These are phyloP conservation scores for Venturia carpophila DNA, from an alignment of 2,329 filamentous ascomycete species.

Conservation along the genomic window DNA sequence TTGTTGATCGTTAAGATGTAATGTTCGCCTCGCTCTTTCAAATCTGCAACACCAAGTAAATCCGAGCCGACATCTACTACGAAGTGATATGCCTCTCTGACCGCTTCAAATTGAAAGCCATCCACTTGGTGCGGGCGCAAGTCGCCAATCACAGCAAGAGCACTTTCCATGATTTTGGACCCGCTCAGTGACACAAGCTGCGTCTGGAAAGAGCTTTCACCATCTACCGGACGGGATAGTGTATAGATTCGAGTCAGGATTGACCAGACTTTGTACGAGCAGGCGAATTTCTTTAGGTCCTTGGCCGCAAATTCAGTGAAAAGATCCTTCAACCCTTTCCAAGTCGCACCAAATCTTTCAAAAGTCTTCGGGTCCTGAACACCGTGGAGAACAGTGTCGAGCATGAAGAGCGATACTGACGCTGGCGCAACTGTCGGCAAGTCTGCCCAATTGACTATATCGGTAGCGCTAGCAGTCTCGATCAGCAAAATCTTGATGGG, in stretches of 20 bases:
- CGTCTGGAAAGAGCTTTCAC: background rate
- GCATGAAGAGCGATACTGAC: conserved; percentile 12
- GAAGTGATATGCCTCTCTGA: conserved; percentile 19
- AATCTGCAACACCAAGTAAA: conserved; percentile 15
- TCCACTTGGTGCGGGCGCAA: conserved; percentile 13
- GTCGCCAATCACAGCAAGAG: conserved; percentile 10
- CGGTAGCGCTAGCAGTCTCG: background rate
- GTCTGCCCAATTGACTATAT: background rate
- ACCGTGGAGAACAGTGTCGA: conserved; percentile 9
- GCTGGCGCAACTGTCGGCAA: conserved; percentile 14
- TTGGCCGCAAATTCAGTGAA: background rate
- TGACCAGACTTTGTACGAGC: conserved; percentile 13
- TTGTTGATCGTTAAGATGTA: conserved; percentile 18
- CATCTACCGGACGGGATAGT: conserved; percentile 8
- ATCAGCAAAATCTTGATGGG: conserved; percentile 6
- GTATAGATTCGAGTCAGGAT: conserved; percentile 1
- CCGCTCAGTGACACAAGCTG: background rate
- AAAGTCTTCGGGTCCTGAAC: background rate
- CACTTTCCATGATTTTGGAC: background rate
- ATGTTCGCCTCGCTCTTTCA: conserved; percentile 19
- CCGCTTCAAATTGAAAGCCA: conserved; percentile 8
- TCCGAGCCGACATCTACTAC: conserved; percentile 19
- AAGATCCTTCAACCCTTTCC: conserved; percentile 4
- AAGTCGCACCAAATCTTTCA: background rate
- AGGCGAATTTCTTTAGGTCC: background rate